phyloP scores from a whole-genome alignment of 768 basidiomycete species.

The Termitomyces bulborhizus region DNA sequence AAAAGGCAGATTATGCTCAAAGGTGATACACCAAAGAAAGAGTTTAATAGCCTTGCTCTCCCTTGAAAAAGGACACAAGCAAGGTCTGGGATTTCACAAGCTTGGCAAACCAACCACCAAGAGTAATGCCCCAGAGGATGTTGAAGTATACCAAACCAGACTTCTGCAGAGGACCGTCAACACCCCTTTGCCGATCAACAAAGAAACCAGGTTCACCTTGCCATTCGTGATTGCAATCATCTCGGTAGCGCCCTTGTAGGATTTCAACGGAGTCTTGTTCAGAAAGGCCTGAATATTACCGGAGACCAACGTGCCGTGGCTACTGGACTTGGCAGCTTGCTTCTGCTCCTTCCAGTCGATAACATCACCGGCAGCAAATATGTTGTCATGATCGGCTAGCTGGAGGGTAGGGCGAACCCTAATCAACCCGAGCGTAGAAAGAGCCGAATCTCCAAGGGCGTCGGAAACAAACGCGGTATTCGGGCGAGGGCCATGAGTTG shows the following conservation, averaged over 20 bases:
- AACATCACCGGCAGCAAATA: conserved; percentile 66
- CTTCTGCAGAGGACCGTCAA: conserved; percentile 21
- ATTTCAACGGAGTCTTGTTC: conserved; percentile 23
- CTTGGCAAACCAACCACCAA: conserved; percentile 39
- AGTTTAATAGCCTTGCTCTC: conserved; percentile 13
- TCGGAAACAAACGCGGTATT: conserved; percentile 45
- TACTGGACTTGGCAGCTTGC: conserved; percentile 37
- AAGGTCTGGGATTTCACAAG: conserved; percentile 32
- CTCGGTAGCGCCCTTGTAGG: conserved; percentile 47
- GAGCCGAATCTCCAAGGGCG: conserved; percentile 30
- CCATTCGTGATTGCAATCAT: conserved; percentile 55
- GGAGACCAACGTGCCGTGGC: conserved; percentile 40
- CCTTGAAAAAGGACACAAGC: conserved; percentile 13
- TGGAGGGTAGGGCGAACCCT: conserved; percentile 56
- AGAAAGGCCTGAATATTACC: conserved; percentile 46
- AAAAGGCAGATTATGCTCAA: not conserved
- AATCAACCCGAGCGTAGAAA: conserved; percentile 36
- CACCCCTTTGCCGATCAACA: not conserved
- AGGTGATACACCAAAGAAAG: not conserved
- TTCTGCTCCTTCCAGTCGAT: conserved; percentile 65
- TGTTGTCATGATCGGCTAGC: conserved; percentile 39
- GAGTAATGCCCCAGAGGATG: conserved; percentile 39
- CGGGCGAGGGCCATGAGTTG: conserved; percentile 37
- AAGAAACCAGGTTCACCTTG: conserved; percentile 29
- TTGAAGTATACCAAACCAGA: conserved; percentile 37